phyloP scores from a whole-genome alignment of 2,329 filamentous ascomycete genomes.

The Beauveria sp. region DNA sequence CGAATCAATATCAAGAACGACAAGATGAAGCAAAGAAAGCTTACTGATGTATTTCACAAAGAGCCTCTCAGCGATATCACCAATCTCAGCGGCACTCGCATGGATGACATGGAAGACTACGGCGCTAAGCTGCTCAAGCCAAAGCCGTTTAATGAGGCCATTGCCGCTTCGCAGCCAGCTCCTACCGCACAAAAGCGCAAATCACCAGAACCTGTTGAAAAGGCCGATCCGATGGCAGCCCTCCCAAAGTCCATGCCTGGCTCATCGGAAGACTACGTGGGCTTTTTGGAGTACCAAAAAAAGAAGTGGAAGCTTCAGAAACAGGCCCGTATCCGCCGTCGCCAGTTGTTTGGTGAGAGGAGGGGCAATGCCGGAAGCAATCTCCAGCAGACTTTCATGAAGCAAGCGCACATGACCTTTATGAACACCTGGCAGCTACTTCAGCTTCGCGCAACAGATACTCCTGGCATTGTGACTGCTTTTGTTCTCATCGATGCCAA shows the following conservation, averaged over 20 bases:
- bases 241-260: conserved; percentile 79
- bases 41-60: conserved; percentile 81
- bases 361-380: conserved; percentile 43
- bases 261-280: conserved; percentile 77
- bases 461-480: conserved; percentile 76
- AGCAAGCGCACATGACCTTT: conserved; percentile 84
- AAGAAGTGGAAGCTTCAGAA: conserved; percentile 98
- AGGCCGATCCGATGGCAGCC: conserved; percentile 69
- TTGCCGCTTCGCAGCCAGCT: conserved; percentile 47
- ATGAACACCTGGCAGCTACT: conserved; percentile 93
- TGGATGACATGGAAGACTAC: conserved; percentile 75
- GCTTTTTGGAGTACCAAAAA: conserved; percentile 90
- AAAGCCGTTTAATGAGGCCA: conserved; percentile 47
- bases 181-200: conserved; percentile 60
- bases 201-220: conserved; percentile 59
- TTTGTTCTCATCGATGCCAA: conserved; percentile 92
- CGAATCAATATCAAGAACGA: conserved; percentile 94
- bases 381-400: conserved; percentile 69
- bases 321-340: conserved; percentile 73
- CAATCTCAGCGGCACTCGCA: conserved; percentile 48
- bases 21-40: conserved; percentile 96
- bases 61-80: conserved; percentile 67
- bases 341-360: conserved; percentile 89
- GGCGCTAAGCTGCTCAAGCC: conserved; percentile 60
- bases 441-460: conserved; percentile 75